Evolutionary conservation across 2,329 filamentous ascomycete species (phyloP).

Genomic region (Ilyonectria mors-panacis): DNA sequence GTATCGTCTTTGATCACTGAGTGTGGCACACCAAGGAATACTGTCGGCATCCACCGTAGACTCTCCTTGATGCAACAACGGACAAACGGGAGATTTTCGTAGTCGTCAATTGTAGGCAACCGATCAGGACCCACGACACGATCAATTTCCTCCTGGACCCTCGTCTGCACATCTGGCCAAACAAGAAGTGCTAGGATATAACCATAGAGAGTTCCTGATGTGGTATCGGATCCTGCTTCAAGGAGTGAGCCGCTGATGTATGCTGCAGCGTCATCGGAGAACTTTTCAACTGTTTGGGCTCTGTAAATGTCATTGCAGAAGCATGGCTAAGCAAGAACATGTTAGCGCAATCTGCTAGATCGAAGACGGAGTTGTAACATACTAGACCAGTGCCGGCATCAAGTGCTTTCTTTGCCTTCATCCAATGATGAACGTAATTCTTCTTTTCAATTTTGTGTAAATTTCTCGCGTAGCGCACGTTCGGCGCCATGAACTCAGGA

Average conservation of each 20-base stretch:
- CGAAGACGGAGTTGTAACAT: neutral
- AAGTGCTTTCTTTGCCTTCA: constrained; percentile 17
- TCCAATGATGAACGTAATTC: constrained; percentile 20
- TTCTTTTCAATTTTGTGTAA: constrained; percentile 17
- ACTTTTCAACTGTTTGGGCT: constrained; percentile 30
- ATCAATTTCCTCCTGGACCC: constrained; percentile 60
- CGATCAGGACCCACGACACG: constrained; percentile 58
- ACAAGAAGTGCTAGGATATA: constrained; percentile 63
- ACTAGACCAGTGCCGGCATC: constrained; percentile 18
- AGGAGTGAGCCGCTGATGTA: constrained; percentile 43
- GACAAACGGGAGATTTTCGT: constrained; percentile 60
- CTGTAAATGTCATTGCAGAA: constrained; percentile 38
- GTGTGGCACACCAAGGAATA: constrained; percentile 55
- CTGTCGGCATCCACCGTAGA: constrained; percentile 51
- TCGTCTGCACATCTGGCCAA: constrained; percentile 58
- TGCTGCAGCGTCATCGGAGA: constrained; percentile 39
- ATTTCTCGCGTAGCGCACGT: constrained; percentile 11
- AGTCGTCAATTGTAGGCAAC: constrained; percentile 60
- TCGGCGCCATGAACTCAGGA: constrained; percentile 11
- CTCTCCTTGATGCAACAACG: constrained; percentile 53
- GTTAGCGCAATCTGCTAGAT: neutral
- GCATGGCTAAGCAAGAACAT: constrained; percentile 31
- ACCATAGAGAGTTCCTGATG: constrained; percentile 49
- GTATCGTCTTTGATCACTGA: constrained; percentile 50
- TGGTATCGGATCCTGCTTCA: constrained; percentile 53